Evolutionary conservation across 495 filamentous ascomycete species (phyloP).

Genomic region (Saxophila tyrrhenica): DNA sequence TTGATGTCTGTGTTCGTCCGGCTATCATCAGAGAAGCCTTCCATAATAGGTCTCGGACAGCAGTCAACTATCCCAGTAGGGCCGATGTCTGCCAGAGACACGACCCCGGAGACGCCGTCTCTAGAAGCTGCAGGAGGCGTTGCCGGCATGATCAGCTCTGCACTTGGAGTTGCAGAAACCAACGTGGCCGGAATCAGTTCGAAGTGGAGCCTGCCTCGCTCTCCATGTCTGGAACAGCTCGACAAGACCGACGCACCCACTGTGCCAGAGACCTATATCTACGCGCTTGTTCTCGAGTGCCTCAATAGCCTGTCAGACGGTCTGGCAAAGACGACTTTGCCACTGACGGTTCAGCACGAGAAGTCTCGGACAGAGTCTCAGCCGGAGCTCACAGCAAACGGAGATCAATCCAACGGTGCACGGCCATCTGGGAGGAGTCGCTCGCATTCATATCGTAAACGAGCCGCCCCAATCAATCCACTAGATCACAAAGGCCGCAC

Average conservation of each 20-base stretch:
- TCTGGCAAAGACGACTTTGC: constrained; percentile 83
- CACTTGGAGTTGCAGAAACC: constrained; percentile 66
- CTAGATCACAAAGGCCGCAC: constrained; percentile 59
- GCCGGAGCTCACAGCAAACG: neutral
- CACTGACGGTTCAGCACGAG: constrained; percentile 60
- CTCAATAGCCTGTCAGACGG: constrained; percentile 81
- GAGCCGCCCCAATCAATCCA: constrained; percentile 62
- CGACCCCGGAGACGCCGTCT: constrained; percentile 60
- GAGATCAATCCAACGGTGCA: neutral
- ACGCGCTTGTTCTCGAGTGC: constrained; percentile 78
- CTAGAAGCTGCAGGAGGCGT: constrained; percentile 72
- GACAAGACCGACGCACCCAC: constrained; percentile 79
- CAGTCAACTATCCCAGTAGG: constrained; percentile 67
- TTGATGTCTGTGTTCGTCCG: constrained; percentile 75
- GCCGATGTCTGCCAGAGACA: constrained; percentile 30
- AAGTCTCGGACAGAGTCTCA: neutral
- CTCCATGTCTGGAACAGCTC: constrained; percentile 83
- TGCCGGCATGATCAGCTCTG: constrained; percentile 76
- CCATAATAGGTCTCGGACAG: constrained; percentile 72
- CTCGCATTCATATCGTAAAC: constrained; percentile 37
- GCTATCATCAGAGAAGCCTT: constrained; percentile 79
- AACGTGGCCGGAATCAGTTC: constrained; percentile 66
- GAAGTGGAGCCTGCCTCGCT: constrained; percentile 80
- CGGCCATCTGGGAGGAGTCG: constrained; percentile 3
- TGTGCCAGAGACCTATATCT: constrained; percentile 86